phyloP scores from a whole-genome alignment of 1,284 basidiomycete species.

The Veloboletus limbatus region DNA sequence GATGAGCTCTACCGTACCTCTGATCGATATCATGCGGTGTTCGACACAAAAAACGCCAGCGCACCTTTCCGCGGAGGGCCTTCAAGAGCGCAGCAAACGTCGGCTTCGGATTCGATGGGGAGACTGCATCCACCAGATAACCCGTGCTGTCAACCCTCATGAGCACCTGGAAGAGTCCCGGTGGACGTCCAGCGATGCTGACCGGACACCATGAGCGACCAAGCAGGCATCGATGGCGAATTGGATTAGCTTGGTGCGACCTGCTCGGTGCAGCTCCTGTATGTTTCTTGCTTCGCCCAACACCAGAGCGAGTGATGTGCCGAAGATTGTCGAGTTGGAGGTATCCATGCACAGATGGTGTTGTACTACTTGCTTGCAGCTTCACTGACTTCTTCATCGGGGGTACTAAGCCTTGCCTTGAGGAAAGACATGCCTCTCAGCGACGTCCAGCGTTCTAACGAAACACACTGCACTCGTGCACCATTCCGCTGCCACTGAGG shows the following conservation, averaged over 20 bases:
- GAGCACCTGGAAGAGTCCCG: neutral
- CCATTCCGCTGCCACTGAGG: no score
- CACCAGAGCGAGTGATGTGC: constrained; percentile 20
- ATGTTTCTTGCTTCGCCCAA: constrained; percentile 9
- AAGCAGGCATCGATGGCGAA: constrained; percentile 29
- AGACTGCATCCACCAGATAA: constrained; percentile 27
- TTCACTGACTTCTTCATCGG: no score
- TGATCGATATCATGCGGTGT: neutral
- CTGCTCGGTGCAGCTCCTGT: constrained; percentile 6
- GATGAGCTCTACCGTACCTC: constrained; percentile 10
- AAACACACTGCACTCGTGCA: no score
- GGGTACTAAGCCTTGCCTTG: no score
- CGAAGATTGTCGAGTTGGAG: constrained; percentile 8
- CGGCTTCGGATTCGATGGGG: constrained; percentile 18
- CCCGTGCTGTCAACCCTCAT: constrained; percentile 20
- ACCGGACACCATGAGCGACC: constrained; percentile 30
- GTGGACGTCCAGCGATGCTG: constrained; percentile 1
- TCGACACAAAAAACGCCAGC: constrained; percentile 1
- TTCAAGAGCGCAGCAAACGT: constrained; percentile 18
- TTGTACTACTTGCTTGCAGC: no score
- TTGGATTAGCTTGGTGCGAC: constrained; percentile 8
- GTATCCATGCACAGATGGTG: no score
- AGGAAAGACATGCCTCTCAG: no score
- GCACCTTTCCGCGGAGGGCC: constrained; percentile 27
- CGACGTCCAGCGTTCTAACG: no score